Percentiles rank a stretch among this genome's conserved stretches.
Conservation (phyloP, 2,329 filamentous ascomycete species). For the Clonostachys rhizophaga region DNA sequence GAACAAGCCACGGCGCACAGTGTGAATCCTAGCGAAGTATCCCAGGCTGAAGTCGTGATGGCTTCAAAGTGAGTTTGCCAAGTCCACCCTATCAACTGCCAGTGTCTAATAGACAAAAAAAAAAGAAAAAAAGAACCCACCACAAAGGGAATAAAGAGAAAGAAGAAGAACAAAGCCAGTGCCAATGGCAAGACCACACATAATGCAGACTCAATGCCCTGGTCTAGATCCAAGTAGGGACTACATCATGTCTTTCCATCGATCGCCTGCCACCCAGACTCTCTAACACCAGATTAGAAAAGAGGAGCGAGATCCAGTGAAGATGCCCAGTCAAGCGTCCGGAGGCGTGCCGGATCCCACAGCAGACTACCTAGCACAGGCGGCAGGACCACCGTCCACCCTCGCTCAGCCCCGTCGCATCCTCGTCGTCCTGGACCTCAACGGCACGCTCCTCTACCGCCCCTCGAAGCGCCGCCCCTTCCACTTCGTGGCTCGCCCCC, state of each 20-base stretch:
- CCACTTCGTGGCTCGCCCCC: conserved; percentile 61
- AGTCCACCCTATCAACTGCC: no score
- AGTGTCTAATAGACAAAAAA: no score
- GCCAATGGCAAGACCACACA: no score
- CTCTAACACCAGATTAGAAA: not conserved
- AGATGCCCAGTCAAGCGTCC: conserved; percentile 27
- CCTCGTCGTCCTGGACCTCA: conserved; percentile 86
- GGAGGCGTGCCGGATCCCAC: conserved; percentile 59
- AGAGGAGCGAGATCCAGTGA: not conserved
- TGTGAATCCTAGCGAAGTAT: not conserved
- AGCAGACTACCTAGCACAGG: conserved; percentile 54
- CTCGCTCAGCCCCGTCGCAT: conserved; percentile 52
- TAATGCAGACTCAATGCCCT: no score
- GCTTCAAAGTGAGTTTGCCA: no score
- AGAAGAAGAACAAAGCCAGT: no score
- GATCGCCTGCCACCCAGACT: not conserved
- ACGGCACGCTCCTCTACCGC: conserved; percentile 82
- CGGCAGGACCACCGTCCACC: conserved; percentile 24
- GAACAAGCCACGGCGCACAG: not conserved
- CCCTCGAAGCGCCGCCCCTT: conserved; percentile 42
- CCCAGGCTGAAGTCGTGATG: no score
- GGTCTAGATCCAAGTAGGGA: no score
- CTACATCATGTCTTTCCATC: no score
- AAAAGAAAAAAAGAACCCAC: no score
- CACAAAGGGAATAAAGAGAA: no score